Conservation (phyloP, 495 filamentous ascomycete species). For the Viridothelium virens region DNA sequence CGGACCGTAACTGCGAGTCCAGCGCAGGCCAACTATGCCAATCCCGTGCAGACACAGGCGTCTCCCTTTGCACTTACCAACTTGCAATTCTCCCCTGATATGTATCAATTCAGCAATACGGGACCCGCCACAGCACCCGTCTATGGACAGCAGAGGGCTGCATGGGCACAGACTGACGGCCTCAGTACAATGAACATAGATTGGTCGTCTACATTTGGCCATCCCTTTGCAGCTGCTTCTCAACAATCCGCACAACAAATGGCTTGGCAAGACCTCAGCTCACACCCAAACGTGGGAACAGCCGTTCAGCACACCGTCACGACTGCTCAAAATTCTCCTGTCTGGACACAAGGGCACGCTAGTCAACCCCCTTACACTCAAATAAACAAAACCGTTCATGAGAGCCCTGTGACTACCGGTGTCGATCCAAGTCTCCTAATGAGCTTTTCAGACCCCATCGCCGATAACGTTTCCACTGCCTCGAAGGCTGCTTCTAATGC, state of each 20-base stretch:
- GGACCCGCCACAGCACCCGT: constrained; percentile 62
- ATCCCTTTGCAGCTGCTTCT: constrained; percentile 32
- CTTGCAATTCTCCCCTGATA: constrained; percentile 55
- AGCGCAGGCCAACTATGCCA: constrained; percentile 39
- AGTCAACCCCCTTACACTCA: constrained; percentile 16
- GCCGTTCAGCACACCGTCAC: constrained; percentile 11
- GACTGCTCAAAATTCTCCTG: not conserved
- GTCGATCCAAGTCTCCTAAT: constrained; percentile 31
- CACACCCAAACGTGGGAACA: not conserved
- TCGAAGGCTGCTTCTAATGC: constrained; percentile 14
- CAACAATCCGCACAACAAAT: constrained; percentile 21
- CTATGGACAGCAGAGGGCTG: constrained; percentile 57
- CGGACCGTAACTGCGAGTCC: constrained; percentile 42
- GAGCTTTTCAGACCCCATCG: constrained; percentile 26
- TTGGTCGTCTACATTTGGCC: constrained; percentile 22
- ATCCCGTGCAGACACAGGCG: constrained; percentile 24
- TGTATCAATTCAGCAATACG: constrained; percentile 62
- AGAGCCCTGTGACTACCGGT: constrained; percentile 24
- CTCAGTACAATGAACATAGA: constrained; percentile 26
- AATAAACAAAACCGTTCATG: constrained; percentile 11
- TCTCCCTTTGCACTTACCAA: constrained; percentile 43
- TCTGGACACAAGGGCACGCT: not conserved
- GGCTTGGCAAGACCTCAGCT: constrained; percentile 6
- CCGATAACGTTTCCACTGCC: not conserved
- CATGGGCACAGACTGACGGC: constrained; percentile 60